Conservation (phyloP, 805 yeast genomes). For the Starmerella sirachaensis region DNA sequence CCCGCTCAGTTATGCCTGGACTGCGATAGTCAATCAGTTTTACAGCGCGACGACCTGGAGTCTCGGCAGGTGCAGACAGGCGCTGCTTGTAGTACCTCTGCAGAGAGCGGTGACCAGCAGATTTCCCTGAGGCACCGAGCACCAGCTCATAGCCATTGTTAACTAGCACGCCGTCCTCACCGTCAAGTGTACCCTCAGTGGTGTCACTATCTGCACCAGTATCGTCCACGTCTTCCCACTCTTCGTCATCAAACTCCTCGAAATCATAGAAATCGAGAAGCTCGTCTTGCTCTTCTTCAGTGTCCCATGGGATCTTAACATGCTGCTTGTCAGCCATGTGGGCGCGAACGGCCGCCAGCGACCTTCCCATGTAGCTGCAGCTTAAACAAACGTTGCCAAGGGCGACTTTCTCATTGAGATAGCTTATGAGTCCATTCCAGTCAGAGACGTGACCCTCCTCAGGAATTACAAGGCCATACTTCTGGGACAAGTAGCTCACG, state of each 20-base stretch:
- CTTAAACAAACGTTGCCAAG: slow-evolving; percentile 72
- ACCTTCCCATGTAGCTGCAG: slow-evolving; percentile 76
- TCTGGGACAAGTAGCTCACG: slow-evolving; percentile 62
- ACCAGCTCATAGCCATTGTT: slow-evolving; percentile 52
- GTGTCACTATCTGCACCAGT: slow-evolving; percentile 24
- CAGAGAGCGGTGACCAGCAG: slow-evolving; percentile 71
- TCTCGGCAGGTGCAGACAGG: slow-evolving; percentile 37
- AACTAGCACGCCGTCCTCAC: slow-evolving; percentile 24
- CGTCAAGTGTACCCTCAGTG: slow-evolving; percentile 20
- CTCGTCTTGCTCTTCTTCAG: slow-evolving; percentile 61
- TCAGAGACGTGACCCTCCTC: slow-evolving; percentile 61
- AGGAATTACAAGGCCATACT: slow-evolving; percentile 81
- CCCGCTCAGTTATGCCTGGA: slow-evolving; percentile 25
- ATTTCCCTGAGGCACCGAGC: slow-evolving; percentile 58
- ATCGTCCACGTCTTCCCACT: slow-evolving; percentile 30
- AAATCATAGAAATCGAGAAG: slow-evolving; percentile 79
- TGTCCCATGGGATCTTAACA: slow-evolving; percentile 78
- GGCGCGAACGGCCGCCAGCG: slow-evolving; percentile 74
- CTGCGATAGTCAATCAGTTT: slow-evolving; percentile 66
- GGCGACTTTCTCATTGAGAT: slow-evolving; percentile 69
- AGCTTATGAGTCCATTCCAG: slow-evolving; percentile 56
- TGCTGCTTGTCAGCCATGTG: slow-evolving; percentile 82
- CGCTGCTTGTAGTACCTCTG: slow-evolving; percentile 62
- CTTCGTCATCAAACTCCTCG: slow-evolving; percentile 41
- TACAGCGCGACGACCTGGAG: slow-evolving; percentile 46